Percentiles rank a stretch among this genome's conserved stretches.
Conservation (phyloP, 2,329 filamentous ascomycete genomes). For the Colletotrichum tanaceti region DNA sequence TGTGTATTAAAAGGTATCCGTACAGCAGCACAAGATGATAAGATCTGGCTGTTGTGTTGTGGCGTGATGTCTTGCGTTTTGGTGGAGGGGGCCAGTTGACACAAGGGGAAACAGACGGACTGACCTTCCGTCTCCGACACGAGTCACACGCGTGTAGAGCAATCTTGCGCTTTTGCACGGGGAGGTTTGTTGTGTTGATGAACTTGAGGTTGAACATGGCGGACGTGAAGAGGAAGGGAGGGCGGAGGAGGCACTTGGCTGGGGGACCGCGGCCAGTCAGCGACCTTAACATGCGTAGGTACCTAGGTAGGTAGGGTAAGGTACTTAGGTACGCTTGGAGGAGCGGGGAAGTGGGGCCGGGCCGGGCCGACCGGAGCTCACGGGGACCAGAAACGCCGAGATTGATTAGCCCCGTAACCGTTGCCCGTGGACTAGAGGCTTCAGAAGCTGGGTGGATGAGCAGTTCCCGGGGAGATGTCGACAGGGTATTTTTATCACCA, state of each 20-base stretch:
- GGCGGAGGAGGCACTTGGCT: no score
- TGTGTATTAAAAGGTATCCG: neutral
- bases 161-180: constrained; percentile 34
- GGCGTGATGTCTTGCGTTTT: no score
- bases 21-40: no score
- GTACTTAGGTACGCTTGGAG: no score
- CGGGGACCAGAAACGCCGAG: neutral
- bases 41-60: neutral
- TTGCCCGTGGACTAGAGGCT: neutral
- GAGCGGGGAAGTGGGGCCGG: no score
- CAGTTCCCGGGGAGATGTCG: no score
- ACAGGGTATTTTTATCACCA: no score
- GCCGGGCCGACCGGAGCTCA: neutral
- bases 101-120: neutral
- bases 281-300: neutral
- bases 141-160: constrained; percentile 38
- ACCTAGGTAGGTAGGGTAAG: no score
- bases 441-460: no score
- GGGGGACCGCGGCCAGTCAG: neutral
- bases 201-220: constrained; percentile 41
- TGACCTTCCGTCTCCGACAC: constrained; percentile 41
- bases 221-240: neutral
- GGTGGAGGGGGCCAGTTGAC: no score
- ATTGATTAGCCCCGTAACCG: no score
- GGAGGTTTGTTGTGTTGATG: constrained; percentile 39